phyloP scores from a whole-genome alignment of 306 rosid genomes.

The Cyamopsis tetragonoloba region DNA sequence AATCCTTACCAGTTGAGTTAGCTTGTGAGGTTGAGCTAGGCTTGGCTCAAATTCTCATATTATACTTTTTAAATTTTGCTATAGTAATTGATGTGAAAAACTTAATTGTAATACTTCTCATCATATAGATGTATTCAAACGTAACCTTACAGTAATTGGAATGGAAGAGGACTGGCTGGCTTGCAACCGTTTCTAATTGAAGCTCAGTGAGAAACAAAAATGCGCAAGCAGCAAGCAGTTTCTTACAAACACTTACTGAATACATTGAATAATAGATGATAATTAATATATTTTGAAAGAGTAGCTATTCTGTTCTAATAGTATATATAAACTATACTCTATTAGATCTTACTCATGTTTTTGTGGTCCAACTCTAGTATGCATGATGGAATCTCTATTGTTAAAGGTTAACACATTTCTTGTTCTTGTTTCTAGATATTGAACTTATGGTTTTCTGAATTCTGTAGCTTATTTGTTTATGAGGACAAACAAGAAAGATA shows the following conservation, averaged over 20 bases:
- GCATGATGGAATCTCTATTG: background rate
- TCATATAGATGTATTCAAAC: background rate
- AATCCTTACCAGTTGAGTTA: too few relatives aligned
- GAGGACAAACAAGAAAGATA: constrained; percentile 72
- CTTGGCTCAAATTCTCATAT: too few relatives aligned
- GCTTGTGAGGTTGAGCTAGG: too few relatives aligned
- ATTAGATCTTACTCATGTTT: background rate
- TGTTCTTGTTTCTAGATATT: constrained; percentile 22
- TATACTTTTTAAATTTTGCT: background rate
- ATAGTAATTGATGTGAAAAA: background rate
- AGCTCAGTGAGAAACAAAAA: constrained; percentile 1
- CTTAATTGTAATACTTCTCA: background rate
- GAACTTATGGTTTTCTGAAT: constrained; percentile 32
- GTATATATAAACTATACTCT: background rate
- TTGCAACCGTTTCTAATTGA: background rate
- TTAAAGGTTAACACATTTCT: background rate
- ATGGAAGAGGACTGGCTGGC: constrained; percentile 9
- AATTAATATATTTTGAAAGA: background rate
- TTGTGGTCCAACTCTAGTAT: background rate
- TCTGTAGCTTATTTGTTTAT: constrained; percentile 65
- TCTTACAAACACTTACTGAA: background rate
- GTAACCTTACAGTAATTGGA: background rate
- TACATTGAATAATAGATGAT: constrained; percentile 3
- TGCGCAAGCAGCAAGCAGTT: background rate
- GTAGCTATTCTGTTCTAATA: background rate